phyloP scores from a whole-genome alignment of 805 yeast species.

The Wickerhamiella allomyrinae region DNA sequence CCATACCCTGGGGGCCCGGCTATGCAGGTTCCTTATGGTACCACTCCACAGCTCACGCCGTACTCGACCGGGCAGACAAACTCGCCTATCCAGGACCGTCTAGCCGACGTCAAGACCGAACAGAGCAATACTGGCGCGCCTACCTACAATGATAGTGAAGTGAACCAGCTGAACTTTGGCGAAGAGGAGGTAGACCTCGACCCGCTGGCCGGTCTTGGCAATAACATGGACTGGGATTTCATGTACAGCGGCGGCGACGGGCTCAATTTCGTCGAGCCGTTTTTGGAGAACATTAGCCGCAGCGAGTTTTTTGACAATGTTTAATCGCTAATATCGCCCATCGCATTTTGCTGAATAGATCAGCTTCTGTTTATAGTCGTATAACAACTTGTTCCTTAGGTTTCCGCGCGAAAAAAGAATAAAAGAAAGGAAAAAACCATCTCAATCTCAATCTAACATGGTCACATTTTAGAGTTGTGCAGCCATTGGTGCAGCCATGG shows the following conservation, averaged over 20 bases:
- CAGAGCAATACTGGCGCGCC: neutral
- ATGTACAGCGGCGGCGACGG: constrained; percentile 4
- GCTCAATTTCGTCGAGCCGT: constrained; percentile 5
- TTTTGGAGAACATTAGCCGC: constrained; percentile 1
- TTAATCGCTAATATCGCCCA: neutral
- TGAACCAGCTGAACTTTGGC: neutral
- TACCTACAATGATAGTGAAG: neutral
- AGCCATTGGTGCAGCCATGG: neutral
- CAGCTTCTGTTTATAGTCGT: no score
- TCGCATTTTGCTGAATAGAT: no score
- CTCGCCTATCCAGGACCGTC: neutral
- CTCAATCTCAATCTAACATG: no score
- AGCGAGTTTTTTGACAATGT: constrained; percentile 1
- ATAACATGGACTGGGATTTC: neutral
- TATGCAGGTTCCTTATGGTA: neutral
- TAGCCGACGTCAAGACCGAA: neutral
- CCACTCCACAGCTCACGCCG: neutral
- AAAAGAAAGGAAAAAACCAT: no score
- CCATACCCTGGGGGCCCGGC: neutral
- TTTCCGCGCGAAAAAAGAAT: no score
- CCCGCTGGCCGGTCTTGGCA: neutral
- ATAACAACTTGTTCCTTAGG: no score
- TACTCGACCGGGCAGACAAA: no score
- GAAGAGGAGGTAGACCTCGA: neutral
- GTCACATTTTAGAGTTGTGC: neutral